These are phyloP conservation scores for Thelonectria blattea DNA, from an alignment of 2,329 filamentous ascomycete genomes.

Conservation along the genomic window DNA sequence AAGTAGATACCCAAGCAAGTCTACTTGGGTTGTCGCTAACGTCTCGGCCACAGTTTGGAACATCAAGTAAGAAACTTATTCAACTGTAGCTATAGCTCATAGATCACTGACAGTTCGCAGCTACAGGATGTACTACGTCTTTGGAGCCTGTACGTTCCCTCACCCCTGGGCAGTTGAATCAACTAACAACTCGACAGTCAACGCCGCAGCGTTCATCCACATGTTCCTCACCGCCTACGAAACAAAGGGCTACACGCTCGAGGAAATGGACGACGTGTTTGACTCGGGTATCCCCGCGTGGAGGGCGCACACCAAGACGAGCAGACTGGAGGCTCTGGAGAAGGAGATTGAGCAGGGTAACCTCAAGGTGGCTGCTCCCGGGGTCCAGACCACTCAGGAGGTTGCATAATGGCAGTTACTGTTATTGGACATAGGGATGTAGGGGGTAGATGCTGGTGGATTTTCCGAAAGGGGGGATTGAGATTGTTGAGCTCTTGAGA, in stretches of 20 bases:
- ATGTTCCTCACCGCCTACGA: constrained; percentile 68
- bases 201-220: constrained; percentile 70
- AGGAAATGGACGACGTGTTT: constrained; percentile 80
- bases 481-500: too few relatives aligned
- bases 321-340: constrained; percentile 54
- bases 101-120: constrained; percentile 15
- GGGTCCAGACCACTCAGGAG: not conserved
- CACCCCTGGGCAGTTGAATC: too few relatives aligned
- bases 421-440: too few relatives aligned
- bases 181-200: constrained; percentile 49
- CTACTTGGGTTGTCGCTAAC: constrained; percentile 11
- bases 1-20: too few relatives aligned
- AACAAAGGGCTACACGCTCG: constrained; percentile 75
- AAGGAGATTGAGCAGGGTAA: constrained; percentile 55
- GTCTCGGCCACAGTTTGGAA: constrained; percentile 42
- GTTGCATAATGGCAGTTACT: not conserved
- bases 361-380: constrained; percentile 43
- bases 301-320: constrained; percentile 53
- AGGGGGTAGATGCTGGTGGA: too few relatives aligned
- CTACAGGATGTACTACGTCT: constrained; percentile 75
- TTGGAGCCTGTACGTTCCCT: constrained; percentile 60
- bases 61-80: constrained; percentile 50
- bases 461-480: too few relatives aligned
- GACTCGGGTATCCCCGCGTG: constrained; percentile 64
- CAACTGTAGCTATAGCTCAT: not conserved